Evolutionary conservation across 768 basidiomycete species (phyloP).

Genomic region (Lyophyllum atratum): DNA sequence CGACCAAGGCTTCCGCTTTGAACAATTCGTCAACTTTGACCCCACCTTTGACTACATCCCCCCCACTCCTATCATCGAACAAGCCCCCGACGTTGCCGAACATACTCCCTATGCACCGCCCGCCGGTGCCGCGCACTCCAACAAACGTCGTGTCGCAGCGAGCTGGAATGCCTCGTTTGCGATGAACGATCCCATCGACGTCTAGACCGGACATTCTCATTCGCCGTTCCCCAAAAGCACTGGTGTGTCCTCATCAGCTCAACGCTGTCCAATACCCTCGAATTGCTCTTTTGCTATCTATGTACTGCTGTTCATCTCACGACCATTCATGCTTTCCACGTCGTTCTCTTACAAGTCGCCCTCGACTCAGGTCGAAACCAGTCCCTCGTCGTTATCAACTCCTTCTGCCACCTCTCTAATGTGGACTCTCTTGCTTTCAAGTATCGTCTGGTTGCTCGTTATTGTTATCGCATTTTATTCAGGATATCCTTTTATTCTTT

Average conservation of each 20-base stretch:
- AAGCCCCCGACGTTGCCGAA: constrained; percentile 18
- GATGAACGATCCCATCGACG: constrained; percentile 27
- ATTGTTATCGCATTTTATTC: constrained; percentile 18
- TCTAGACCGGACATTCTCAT: neutral
- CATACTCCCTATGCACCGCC: constrained; percentile 51
- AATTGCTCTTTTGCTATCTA: constrained; percentile 13
- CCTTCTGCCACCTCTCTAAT: neutral
- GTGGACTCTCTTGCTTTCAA: constrained; percentile 49
- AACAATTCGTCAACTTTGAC: constrained; percentile 38
- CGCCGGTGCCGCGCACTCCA: constrained; percentile 49
- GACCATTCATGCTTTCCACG: constrained; percentile 4
- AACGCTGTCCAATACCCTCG: constrained; percentile 1
- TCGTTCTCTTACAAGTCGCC: constrained; percentile 1
- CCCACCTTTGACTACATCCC: constrained; percentile 12
- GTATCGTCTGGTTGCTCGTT: constrained; percentile 45
- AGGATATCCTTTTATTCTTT: constrained; percentile 2
- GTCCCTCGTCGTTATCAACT: neutral
- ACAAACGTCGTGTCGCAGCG: constrained; percentile 55
- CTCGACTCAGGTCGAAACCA: neutral
- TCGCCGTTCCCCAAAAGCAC: neutral
- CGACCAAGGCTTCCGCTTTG: constrained; percentile 15
- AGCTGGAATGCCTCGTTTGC: constrained; percentile 42
- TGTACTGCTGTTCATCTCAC: constrained; percentile 13
- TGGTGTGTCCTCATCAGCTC: neutral
- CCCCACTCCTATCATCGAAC: constrained; percentile 14